Conservation (phyloP, 2,329 filamentous ascomycete species). For the Beauveria pseudobassiana region DNA sequence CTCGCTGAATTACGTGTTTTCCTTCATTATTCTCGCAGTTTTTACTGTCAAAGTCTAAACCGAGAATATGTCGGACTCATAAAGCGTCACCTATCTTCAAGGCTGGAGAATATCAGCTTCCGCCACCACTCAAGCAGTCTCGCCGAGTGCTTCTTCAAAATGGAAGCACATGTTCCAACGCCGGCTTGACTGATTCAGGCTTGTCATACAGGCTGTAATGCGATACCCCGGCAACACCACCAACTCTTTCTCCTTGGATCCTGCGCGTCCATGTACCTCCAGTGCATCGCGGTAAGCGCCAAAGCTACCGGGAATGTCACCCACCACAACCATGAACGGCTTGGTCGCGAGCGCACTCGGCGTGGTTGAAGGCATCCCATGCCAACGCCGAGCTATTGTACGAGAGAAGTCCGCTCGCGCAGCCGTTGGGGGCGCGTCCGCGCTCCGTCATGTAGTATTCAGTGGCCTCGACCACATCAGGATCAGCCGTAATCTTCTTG, state of each 20-base stretch:
- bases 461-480: constrained; percentile 1
- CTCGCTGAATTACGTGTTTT: no score
- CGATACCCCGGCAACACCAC: constrained; percentile 9
- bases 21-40: background rate
- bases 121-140: constrained; percentile 11
- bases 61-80: background rate
- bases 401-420: constrained; percentile 3
- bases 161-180: constrained; percentile 4
- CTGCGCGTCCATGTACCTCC: constrained; percentile 8
- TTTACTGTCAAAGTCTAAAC: background rate
- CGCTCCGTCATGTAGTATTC: constrained; percentile 12
- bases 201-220: constrained; percentile 13
- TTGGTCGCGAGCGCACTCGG: constrained; percentile 8
- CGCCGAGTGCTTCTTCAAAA: constrained; percentile 18
- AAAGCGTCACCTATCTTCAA: no score
- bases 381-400: constrained; percentile 6
- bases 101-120: no score
- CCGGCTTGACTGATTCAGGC: constrained; percentile 9
- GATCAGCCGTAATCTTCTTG: background rate
- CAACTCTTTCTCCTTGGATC: constrained; percentile 9
- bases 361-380: constrained; percentile 11
- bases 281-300: constrained; percentile 5
- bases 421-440: background rate
- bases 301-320: constrained; percentile 8
- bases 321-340: constrained; percentile 11